phyloP scores from a whole-genome alignment of 2,329 filamentous ascomycete species.

The Nemania sp. region DNA sequence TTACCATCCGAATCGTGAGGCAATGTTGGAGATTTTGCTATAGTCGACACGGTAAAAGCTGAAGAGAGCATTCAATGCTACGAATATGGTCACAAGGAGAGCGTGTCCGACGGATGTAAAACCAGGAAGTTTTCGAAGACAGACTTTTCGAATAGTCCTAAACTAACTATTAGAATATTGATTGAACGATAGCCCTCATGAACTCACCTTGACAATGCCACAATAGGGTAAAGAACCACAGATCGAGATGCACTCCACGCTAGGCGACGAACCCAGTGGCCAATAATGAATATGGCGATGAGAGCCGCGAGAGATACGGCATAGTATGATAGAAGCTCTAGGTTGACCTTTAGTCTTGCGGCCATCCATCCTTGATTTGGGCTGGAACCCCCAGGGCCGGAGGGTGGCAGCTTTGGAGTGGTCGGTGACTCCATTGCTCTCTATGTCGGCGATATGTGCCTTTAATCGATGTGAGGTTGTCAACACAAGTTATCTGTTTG shows the following conservation, averaged over 20 bases:
- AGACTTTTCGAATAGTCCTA: conserved; percentile 42
- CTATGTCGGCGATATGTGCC: neutral
- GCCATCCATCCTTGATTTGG: conserved; percentile 26
- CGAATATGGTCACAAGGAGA: conserved; percentile 51
- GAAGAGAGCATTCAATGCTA: conserved; percentile 53
- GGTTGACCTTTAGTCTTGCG: conserved; percentile 38
- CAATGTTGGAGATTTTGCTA: conserved; percentile 45
- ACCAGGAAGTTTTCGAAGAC: conserved; percentile 52
- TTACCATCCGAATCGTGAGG: conserved; percentile 51
- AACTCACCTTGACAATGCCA: conserved; percentile 43
- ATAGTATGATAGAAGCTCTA: conserved; percentile 39
- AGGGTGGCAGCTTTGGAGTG: neutral
- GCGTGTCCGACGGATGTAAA: conserved; percentile 57
- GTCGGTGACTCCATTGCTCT: conserved; percentile 14
- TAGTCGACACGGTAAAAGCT: conserved; percentile 49
- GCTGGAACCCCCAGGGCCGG: neutral
- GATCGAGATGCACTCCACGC: conserved; percentile 37
- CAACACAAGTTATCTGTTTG: neutral
- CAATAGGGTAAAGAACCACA: conserved; percentile 41
- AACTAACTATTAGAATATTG: conserved; percentile 20
- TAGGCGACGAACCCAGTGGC: conserved; percentile 44
- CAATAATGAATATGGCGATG: conserved; percentile 47
- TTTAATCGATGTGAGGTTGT: neutral
- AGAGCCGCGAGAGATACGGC: conserved; percentile 42
- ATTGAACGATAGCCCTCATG: neutral